Conservation (phyloP, 768 basidiomycete genomes). For the Leucogyrophana mollusca region DNA sequence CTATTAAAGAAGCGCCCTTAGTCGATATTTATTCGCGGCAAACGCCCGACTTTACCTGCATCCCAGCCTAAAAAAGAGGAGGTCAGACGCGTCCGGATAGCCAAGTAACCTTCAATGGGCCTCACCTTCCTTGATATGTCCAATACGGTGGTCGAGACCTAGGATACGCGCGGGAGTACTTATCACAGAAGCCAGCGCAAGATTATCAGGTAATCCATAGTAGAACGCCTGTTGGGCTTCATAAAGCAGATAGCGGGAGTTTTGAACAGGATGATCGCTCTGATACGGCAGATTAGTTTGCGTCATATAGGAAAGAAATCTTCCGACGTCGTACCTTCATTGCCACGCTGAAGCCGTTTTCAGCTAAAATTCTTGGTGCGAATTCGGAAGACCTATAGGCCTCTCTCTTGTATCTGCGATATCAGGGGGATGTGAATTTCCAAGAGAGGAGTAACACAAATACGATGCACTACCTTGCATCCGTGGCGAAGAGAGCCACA, state of each 20-base stretch:
- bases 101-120: too few relatives aligned
- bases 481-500: conserved; percentile 78
- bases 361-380: conserved; percentile 57
- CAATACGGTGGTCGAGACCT: conserved; percentile 76
- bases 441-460: not conserved
- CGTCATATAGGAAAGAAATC: conserved; percentile 24
- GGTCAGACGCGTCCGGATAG: not conserved
- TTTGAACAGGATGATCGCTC: conserved; percentile 53
- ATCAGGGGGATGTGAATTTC: not conserved
- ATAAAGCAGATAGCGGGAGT: conserved; percentile 54
- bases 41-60: conserved; percentile 44
- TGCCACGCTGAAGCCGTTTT: conserved; percentile 54
- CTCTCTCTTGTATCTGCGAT: conserved; percentile 47
- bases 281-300: conserved; percentile 26
- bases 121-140: conserved; percentile 57
- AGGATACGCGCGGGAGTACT: conserved; percentile 68
- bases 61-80: conserved; percentile 55
- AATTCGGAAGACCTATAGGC: conserved; percentile 67
- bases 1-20: conserved; percentile 29
- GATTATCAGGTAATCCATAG: conserved; percentile 63
- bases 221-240: conserved; percentile 69
- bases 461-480: conserved; percentile 47
- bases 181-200: conserved; percentile 70
- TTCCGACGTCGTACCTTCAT: conserved; percentile 51
- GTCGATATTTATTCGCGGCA: conserved; percentile 5